phyloP scores from a whole-genome alignment of 1,139 yeast species.

The Lodderomyces margitis region DNA sequence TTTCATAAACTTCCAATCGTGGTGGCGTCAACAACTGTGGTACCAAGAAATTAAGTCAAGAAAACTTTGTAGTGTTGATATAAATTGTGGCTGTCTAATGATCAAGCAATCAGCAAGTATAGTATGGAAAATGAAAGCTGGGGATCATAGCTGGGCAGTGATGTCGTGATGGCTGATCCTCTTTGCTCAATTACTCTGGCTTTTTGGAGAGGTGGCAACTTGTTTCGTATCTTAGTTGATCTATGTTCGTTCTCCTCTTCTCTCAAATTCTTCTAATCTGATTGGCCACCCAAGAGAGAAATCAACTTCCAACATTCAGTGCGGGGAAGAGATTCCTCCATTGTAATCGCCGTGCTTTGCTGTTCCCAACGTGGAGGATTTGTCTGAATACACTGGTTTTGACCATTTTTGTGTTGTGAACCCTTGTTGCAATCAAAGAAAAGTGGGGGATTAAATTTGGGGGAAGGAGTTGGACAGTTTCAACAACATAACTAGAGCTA shows the following conservation, averaged over 20 bases:
- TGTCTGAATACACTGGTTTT: too few relatives aligned
- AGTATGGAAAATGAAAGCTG: too few relatives aligned
- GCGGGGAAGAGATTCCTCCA: neutral
- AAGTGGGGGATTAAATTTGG: neutral
- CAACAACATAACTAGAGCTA: too few relatives aligned
- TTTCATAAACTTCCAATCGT: neutral
- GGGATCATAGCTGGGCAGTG: too few relatives aligned
- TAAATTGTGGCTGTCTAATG: neutral
- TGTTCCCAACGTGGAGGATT: neutral
- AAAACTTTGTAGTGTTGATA: neutral
- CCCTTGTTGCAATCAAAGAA: neutral
- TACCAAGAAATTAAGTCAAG: neutral
- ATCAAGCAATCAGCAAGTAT: neutral
- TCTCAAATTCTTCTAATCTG: neutral
- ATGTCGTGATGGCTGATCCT: too few relatives aligned
- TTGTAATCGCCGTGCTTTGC: neutral
- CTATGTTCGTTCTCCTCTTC: neutral
- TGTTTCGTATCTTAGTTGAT: too few relatives aligned
- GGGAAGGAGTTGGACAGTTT: too few relatives aligned
- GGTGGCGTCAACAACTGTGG: neutral
- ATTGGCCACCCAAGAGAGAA: too few relatives aligned
- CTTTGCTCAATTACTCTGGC: neutral
- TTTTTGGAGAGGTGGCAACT: too few relatives aligned
- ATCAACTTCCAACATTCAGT: too few relatives aligned
- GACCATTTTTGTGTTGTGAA: neutral